phyloP scores from a whole-genome alignment of 1,284 basidiomycete genomes.

The Leccinum pallidistipes region DNA sequence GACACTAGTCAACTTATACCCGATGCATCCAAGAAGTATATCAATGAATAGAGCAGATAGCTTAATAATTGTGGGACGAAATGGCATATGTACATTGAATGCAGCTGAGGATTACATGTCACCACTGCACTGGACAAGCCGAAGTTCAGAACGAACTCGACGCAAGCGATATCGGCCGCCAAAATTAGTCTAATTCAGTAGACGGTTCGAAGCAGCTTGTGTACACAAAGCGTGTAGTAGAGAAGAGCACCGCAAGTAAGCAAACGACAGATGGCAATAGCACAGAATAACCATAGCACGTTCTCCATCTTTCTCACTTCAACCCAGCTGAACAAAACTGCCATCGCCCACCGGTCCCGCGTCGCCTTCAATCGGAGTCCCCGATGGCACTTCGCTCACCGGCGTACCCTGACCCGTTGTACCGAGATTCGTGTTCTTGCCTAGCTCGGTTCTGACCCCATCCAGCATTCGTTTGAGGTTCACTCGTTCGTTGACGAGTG shows the following conservation, averaged over 20 bases:
- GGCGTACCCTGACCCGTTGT: constrained; percentile 58
- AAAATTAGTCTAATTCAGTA: constrained; percentile 13
- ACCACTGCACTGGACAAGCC: not conserved
- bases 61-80: not conserved
- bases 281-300: constrained; percentile 30
- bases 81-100: not conserved
- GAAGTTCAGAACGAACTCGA: not conserved
- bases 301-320: constrained; percentile 5
- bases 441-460: constrained; percentile 58
- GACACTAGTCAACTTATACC: not conserved
- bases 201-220: constrained; percentile 9
- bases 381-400: constrained; percentile 48
- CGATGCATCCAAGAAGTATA: not conserved
- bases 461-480: constrained; percentile 68
- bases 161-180: not conserved
- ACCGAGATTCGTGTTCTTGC: constrained; percentile 48
- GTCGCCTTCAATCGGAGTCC: constrained; percentile 40
- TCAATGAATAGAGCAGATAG: not conserved
- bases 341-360: constrained; percentile 47
- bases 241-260: constrained; percentile 6
- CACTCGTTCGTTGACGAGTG: constrained; percentile 65
- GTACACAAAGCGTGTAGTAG: constrained; percentile 19
- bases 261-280: constrained; percentile 25
- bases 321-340: constrained; percentile 44
- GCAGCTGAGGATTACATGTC: not conserved